Evolutionary conservation across 148 eudicot species (phyloP).

Genomic region (Vaccinium vitisidaea): DNA sequence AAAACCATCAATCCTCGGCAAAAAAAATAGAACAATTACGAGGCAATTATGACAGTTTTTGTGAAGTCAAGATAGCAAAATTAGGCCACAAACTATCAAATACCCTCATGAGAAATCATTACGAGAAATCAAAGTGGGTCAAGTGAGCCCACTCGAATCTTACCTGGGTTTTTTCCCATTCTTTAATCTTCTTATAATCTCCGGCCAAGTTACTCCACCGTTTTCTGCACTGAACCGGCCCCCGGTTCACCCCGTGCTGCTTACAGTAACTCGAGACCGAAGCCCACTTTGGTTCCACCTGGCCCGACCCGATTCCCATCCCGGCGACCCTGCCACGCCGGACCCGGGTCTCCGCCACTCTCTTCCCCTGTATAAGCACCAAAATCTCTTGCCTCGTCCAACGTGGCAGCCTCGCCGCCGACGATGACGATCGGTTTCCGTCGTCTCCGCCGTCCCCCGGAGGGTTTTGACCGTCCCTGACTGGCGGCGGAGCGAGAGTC

Average conservation of each 20-base stretch:
- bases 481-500: conserved; percentile 22
- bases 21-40: too few species aligned
- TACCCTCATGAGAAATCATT: too few species aligned
- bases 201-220: conserved; percentile 94
- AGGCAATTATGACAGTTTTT: too few species aligned
- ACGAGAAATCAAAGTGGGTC: too few species aligned
- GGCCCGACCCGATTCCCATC: conserved; percentile 29
- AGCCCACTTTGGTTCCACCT: conserved; percentile 79
- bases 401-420: conserved; percentile 55
- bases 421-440: conserved; percentile 18
- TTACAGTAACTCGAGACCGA: conserved; percentile 78
- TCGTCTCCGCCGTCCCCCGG: conserved; percentile 33
- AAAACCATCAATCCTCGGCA: too few species aligned
- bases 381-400: conserved; percentile 92
- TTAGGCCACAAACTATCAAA: too few species aligned
- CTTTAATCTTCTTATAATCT: conserved; percentile 88
- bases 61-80: too few species aligned
- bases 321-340: conserved; percentile 48
- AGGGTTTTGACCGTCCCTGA: conserved; percentile 13
- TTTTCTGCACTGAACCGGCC: conserved; percentile 89
- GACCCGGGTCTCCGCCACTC: conserved; percentile 76
- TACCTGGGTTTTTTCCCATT: conserved; percentile 56
- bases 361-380: conserved; percentile 76
- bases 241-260: conserved; percentile 84
- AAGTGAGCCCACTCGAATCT: too few species aligned